Evolutionary conservation across 257 asterid species (phyloP).

Genomic region (Prunella vulgaris): DNA sequence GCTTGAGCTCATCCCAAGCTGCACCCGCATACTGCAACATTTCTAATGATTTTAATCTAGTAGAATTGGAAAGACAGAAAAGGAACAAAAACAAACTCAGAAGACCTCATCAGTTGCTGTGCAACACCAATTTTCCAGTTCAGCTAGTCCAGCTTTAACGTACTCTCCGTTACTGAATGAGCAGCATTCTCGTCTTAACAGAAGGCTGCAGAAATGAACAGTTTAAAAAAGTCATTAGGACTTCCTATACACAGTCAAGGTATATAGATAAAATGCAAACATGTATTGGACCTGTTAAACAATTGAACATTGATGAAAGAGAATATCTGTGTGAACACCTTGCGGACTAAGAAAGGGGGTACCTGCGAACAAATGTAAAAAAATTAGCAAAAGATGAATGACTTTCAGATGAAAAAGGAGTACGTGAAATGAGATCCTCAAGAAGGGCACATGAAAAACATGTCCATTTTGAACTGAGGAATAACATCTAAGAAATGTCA

Average conservation of each 20-base stretch:
- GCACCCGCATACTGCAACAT: slow-evolving; percentile 87
- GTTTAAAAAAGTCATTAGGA: neutral
- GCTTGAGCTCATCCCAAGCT: slow-evolving; percentile 98
- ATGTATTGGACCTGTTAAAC: slow-evolving; percentile 72
- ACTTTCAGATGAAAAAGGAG: neutral
- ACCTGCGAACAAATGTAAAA: slow-evolving; percentile 46
- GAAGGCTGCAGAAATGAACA: slow-evolving; percentile 57
- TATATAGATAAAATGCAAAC: slow-evolving; percentile 13
- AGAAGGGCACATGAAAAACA: neutral
- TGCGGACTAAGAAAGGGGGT: slow-evolving; percentile 95
- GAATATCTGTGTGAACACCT: slow-evolving; percentile 96
- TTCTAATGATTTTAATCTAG: slow-evolving; percentile 23
- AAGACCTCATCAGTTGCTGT: slow-evolving; percentile 84
- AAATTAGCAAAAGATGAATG: neutral
- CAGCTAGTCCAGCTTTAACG: slow-evolving; percentile 93
- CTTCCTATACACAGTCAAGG: slow-evolving; percentile 1
- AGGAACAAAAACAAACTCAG: slow-evolving; percentile 4
- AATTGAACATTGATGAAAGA: slow-evolving; percentile 95
- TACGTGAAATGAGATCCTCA: neutral
- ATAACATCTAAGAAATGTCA: neutral
- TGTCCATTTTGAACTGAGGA: slow-evolving; percentile 7
- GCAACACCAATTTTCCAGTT: slow-evolving; percentile 84
- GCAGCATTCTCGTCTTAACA: slow-evolving; percentile 94
- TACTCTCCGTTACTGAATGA: slow-evolving; percentile 96
- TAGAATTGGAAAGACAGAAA: neutral